Evolutionary conservation across 805 yeast genomes (phyloP).

Genomic region (Danielia reshetovae): DNA sequence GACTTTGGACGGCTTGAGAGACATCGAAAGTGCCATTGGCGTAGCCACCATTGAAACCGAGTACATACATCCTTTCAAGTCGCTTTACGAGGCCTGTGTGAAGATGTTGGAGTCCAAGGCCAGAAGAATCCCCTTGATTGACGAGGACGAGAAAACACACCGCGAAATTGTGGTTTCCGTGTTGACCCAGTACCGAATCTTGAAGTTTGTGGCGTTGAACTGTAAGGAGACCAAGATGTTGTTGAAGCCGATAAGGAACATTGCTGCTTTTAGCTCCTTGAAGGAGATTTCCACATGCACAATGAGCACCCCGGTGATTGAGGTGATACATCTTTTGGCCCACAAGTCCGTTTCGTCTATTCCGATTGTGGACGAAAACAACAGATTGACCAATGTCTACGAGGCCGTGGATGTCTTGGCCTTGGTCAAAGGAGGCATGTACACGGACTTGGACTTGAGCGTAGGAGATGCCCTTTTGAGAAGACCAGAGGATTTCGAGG

Average conservation of each 20-base stretch:
- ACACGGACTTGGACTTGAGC: conserved; percentile 81
- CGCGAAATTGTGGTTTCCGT: conserved; percentile 94
- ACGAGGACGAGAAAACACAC: conserved; percentile 86
- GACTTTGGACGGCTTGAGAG: conserved; percentile 79
- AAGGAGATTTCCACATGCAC: conserved; percentile 68
- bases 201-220: conserved; percentile 92
- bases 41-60: conserved; percentile 82
- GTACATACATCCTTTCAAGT: conserved; percentile 85
- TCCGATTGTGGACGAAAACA: conserved; percentile 82
- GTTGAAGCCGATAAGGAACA: conserved; percentile 66
- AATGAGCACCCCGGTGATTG: conserved; percentile 89
- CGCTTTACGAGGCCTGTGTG: conserved; percentile 88
- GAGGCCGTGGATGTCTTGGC: conserved; percentile 95
- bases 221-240: conserved; percentile 91
- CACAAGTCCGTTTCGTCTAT: conserved; percentile 83
- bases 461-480: conserved; percentile 96
- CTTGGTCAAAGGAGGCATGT: conserved; percentile 88
- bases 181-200: conserved; percentile 90
- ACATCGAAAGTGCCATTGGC: conserved; percentile 83
- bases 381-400: conserved; percentile 74
- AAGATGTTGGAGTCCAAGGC: conserved; percentile 87
- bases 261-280: conserved; percentile 58
- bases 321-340: conserved; percentile 80
- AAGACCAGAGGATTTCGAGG: conserved; percentile 93
- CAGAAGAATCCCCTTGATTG: conserved; percentile 90